phyloP scores from a whole-genome alignment of 208 protist genomes.

The Crithidia expoeki region DNA sequence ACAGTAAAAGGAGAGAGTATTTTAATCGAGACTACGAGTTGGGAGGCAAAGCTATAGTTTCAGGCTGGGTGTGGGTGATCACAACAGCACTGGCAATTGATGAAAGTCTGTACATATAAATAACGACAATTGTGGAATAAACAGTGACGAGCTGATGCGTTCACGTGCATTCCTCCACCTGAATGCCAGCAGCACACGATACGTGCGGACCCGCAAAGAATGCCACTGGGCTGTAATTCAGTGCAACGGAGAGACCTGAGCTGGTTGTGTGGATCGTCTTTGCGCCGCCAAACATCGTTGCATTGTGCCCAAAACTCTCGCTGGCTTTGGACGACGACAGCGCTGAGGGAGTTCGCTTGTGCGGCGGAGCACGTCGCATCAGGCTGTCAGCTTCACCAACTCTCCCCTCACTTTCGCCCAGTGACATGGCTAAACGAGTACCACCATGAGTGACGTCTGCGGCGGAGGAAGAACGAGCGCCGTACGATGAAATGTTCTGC shows the following conservation, averaged over 20 bases:
- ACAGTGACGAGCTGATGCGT: background rate
- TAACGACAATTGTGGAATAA: background rate
- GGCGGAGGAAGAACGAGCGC: background rate
- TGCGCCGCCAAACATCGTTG: constrained; percentile 4
- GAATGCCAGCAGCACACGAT: constrained; percentile 18
- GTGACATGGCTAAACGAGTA: background rate
- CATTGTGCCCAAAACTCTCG: background rate
- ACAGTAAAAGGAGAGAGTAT: background rate
- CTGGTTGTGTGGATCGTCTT: constrained; percentile 32
- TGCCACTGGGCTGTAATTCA: constrained; percentile 48
- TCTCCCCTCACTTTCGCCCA: too few species aligned
- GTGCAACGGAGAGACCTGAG: constrained; percentile 20
- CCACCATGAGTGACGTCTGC: background rate
- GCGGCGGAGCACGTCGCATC: background rate
- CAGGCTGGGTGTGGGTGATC: too few species aligned
- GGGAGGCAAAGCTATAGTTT: too few species aligned
- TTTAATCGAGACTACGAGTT: background rate
- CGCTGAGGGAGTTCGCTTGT: background rate
- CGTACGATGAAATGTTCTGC: background rate
- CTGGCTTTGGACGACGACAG: background rate
- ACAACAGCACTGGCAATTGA: too few species aligned
- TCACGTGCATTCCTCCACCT: constrained; percentile 27
- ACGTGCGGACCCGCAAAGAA: constrained; percentile 49
- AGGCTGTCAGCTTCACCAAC: background rate
- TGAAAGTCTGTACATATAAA: constrained; percentile 1